Percentiles rank a stretch among this genome's conserved stretches.
phyloP scores from a whole-genome alignment of 805 yeast species.

The Aciculoconidium aculeatum region DNA sequence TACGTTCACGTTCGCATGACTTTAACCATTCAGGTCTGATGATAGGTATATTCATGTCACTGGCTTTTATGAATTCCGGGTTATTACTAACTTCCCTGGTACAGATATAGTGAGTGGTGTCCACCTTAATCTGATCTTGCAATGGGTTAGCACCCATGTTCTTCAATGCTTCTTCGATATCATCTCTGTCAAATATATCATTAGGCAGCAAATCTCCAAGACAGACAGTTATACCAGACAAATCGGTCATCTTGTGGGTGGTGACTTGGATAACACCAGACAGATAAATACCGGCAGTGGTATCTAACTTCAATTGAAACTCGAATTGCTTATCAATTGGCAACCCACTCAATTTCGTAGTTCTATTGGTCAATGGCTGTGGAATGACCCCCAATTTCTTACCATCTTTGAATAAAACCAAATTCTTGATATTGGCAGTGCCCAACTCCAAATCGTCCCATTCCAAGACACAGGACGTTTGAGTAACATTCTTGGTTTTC shows the following conservation, averaged over 20 bases:
- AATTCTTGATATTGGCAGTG: constrained; percentile 69
- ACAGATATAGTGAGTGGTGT: constrained; percentile 92
- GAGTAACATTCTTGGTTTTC: constrained; percentile 73
- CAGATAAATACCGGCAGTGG: constrained; percentile 81
- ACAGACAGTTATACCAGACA: constrained; percentile 88
- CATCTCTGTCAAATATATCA: constrained; percentile 40
- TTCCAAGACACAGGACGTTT: constrained; percentile 88
- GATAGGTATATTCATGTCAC: constrained; percentile 82
- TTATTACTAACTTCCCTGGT: constrained; percentile 52
- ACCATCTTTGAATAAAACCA: constrained; percentile 72
- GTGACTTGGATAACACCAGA: constrained; percentile 65
- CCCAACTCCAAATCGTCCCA: constrained; percentile 89
- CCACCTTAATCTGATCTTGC: constrained; percentile 69
- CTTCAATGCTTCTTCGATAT: constrained; percentile 55
- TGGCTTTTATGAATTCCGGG: constrained; percentile 72
- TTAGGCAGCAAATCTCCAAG: constrained; percentile 68
- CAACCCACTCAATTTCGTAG: constrained; percentile 86
- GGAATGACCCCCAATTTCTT: constrained; percentile 77
- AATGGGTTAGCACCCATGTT: constrained; percentile 80
- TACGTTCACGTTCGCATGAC: constrained; percentile 84
- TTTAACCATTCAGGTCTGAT: constrained; percentile 96
- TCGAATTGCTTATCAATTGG: constrained; percentile 78
- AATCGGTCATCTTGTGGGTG: constrained; percentile 95
- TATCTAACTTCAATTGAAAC: constrained; percentile 74
- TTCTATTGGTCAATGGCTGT: constrained; percentile 67